Evolutionary conservation across 2,329 filamentous ascomycete genomes (phyloP).

Genomic region (Cercospora nicotianae): DNA sequence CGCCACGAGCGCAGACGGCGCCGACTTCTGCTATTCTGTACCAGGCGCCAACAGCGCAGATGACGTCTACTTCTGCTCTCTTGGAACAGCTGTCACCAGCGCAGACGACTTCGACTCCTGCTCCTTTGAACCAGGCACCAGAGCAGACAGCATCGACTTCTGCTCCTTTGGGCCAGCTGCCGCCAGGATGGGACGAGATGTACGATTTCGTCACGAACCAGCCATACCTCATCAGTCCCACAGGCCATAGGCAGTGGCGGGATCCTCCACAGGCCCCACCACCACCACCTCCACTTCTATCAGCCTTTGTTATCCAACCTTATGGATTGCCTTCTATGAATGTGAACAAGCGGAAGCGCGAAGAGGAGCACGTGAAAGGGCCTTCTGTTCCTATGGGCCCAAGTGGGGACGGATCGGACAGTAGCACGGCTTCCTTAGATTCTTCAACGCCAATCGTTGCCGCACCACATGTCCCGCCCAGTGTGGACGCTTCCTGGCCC

Average conservation of each 20-base stretch:
- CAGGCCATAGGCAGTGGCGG: background rate
- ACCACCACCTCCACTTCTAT: background rate
- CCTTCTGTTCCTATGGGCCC: background rate
- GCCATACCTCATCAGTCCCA: background rate
- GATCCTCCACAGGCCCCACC: background rate
- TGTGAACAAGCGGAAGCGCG: background rate
- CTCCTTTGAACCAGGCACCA: too few species aligned
- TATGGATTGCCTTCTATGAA: background rate
- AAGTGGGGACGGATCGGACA: background rate
- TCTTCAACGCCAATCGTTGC: background rate
- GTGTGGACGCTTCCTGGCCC: background rate
- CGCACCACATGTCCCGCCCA: background rate
- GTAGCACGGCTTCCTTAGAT: background rate
- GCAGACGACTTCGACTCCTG: too few species aligned
- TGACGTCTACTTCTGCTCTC: background rate
- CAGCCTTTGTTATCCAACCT: background rate
- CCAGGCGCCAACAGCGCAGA: background rate
- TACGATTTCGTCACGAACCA: background rate
- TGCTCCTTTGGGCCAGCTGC: too few species aligned
- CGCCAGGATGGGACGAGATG: background rate
- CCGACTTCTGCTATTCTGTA: background rate
- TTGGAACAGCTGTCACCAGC: too few species aligned
- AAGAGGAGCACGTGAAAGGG: background rate
- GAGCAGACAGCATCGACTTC: too few species aligned
- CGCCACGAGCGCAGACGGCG: background rate